Base-by-base conservation (phyloP, 768 basidiomycete genomes). In the Mycena indigotica region DNA sequence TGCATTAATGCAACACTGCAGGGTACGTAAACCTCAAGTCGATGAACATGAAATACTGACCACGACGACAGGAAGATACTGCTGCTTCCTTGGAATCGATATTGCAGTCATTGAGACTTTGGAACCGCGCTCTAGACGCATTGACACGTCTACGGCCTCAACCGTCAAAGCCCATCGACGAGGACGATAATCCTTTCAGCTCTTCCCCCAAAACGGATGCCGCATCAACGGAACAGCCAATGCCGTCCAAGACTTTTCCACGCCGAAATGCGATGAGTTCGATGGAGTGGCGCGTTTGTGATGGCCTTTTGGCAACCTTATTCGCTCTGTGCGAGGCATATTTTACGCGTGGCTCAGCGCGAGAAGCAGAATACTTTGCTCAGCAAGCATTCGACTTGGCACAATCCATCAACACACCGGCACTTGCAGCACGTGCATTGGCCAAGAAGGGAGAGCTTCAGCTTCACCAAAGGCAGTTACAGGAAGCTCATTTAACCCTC, bases 281-380 rank as follows among this genome's bases (percentile, higher is more conserved):
- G 1, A 56, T 89, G 8, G 86, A 92, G 61, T 95, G 91, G 91
- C 80, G 87, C 1, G 75, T 93, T 12, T 83, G 87, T 3, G 85
- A 91, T 64, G 86, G 85, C 12, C 78, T 96, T 4, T 72, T 94
- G 4, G 73, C 76, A 0, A 84, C 86, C 0, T 73, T 91, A 2
- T 82, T 95, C 56, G 76, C 84, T 2, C 75, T 96, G 5, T 76
- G 83, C 0, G 79, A 84, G 6, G 77, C 82, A 0, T 92, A 94
- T 64, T 77, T 85, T 19, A 69, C 74, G 0, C 84, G 93, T 17
- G 96, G 96, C 0, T 93, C 94, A 4, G 83, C 87, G 3, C 83
- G 89, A 21, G 93, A 95, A 65, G 87, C 92, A 2, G 87, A 92
- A 58, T 95, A 89, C 65, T 96, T 94, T 67, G 79, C 88, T 0